Percentiles rank a stretch among this genome's conserved stretches.
Evolutionary conservation across 2,329 filamentous ascomycete genomes (phyloP).

Genomic region (Metarhizium guizhouense): DNA sequence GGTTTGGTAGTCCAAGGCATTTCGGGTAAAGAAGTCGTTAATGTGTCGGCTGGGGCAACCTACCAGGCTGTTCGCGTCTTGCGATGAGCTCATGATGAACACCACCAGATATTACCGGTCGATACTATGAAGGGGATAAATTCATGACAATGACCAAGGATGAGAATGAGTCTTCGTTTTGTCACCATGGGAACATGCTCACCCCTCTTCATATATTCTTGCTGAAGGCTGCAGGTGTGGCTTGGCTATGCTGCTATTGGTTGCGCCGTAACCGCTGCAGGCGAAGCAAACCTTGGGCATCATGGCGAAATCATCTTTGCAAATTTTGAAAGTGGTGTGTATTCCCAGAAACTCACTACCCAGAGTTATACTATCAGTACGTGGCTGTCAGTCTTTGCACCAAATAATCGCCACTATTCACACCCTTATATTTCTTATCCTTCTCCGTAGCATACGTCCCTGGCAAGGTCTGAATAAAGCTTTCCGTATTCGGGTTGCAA

Average conservation of each 20-base stretch:
- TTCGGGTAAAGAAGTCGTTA: slow-evolving; percentile 13
- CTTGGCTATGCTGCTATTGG: too few species aligned
- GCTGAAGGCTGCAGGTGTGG: not conserved
- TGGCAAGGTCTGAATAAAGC: slow-evolving; percentile 69
- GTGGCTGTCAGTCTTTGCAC: slow-evolving; percentile 71
- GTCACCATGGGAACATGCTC: not conserved
- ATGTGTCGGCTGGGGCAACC: not conserved
- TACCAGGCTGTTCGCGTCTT: not conserved
- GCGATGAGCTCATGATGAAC: not conserved
- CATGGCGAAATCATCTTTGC: not conserved
- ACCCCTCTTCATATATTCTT: not conserved
- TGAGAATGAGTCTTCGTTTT: not conserved
- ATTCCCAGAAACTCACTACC: not conserved
- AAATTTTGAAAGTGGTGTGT: not conserved
- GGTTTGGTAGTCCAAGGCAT: slow-evolving; percentile 11
- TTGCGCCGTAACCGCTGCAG: not conserved
- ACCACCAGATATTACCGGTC: too few species aligned
- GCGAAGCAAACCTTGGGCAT: not conserved
- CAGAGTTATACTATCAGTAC: slow-evolving; percentile 31
- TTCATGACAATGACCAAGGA: too few species aligned
- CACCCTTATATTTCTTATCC: slow-evolving; percentile 70
- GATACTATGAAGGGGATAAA: too few species aligned
- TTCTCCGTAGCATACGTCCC: slow-evolving; percentile 57
- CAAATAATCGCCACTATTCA: slow-evolving; percentile 75
- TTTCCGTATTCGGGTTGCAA: slow-evolving; percentile 76